Percentiles rank a stretch among this genome's conserved stretches.
These are phyloP conservation scores for Myxozyma sirexii DNA, from an alignment of 805 yeast species.

Conservation along the genomic window DNA sequence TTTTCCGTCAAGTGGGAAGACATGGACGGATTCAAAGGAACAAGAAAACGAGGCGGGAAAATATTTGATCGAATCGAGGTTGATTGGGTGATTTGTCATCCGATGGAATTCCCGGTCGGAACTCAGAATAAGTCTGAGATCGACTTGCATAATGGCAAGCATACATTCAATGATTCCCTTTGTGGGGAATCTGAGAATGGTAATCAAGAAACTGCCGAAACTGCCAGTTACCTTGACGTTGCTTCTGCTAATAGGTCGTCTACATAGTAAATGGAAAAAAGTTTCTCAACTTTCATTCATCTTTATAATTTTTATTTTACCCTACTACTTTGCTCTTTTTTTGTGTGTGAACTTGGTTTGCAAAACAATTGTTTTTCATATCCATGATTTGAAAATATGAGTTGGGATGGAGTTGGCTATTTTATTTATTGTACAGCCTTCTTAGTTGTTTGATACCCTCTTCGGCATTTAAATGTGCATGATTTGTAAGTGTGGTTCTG, in stretches of 20 bases:
- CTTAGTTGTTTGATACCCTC: no score
- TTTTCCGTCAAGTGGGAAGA: conserved; percentile 49
- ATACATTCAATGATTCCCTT: background rate
- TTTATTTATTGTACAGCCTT: no score
- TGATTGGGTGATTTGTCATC: conserved; percentile 41
- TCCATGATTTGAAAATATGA: background rate
- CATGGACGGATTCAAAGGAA: conserved; percentile 71
- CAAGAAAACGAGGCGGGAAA: conserved; percentile 54
- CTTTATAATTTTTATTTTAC: no score
- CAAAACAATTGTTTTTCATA: no score
- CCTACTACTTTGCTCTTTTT: no score
- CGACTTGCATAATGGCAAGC: background rate
- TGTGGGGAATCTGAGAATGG: background rate
- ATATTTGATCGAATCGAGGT: conserved; percentile 56
- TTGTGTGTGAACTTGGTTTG: no score
- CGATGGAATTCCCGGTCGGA: conserved; percentile 12
- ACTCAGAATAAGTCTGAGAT: background rate
- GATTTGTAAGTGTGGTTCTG: no score
- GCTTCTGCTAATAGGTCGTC: no score
- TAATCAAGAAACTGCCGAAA: background rate
- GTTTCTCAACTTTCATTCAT: no score
- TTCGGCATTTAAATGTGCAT: no score
- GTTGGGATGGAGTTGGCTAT: background rate
- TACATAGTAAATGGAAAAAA: no score
- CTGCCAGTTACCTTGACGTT: background rate